Base-by-base conservation (phyloP, 441 rosid species). In the Erodium moschatum region DNA sequence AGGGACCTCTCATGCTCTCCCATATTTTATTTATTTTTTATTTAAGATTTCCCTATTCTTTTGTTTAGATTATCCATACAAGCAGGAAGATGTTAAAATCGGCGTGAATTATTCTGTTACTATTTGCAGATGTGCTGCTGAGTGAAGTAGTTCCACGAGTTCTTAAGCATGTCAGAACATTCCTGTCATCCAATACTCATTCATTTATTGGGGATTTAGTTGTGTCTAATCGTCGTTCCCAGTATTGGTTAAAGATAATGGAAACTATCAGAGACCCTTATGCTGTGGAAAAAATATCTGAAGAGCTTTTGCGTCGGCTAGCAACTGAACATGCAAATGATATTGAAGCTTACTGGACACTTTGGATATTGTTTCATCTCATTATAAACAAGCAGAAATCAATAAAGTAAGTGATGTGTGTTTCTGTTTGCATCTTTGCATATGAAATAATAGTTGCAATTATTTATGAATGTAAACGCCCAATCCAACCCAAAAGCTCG, bases 271-370 rank as follows among this genome's bases (percentile, higher is more conserved):
- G 85, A 69, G 99, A 94, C 64, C 75, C 84, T 29, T 83, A 85
- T 83, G 86, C 88, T 64, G 79, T 88, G 58, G 97, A 94, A 83
- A 88, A 82, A 82, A 82, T 89, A 66, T 84, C 89, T 75, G 99
- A 88, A 76, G 85, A 85, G 69, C 88, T 94, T 75, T 81, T 94
- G 80, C 86, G 67, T 78, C 92, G 86, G 79, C 84, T 94, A 74
- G 84, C 81, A 78, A 73, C 73, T 72, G 86, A 82, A 72, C 70
- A 65, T 73, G 84, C 80, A 58, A 85, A 76, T 76, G 97, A 91
- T 75, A 65, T 75, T 74, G 97, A 94, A 85, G 96, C 92, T 62
- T 94, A 87, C 76, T 91, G 97, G 96, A 83, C 78, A 67, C 78
- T 89, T 67, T 88, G 97, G 96, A 72, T 82, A 64, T 74, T 89